Evolutionary conservation across 805 yeast genomes (phyloP).

Genomic region (Lipomyces orientalis): DNA sequence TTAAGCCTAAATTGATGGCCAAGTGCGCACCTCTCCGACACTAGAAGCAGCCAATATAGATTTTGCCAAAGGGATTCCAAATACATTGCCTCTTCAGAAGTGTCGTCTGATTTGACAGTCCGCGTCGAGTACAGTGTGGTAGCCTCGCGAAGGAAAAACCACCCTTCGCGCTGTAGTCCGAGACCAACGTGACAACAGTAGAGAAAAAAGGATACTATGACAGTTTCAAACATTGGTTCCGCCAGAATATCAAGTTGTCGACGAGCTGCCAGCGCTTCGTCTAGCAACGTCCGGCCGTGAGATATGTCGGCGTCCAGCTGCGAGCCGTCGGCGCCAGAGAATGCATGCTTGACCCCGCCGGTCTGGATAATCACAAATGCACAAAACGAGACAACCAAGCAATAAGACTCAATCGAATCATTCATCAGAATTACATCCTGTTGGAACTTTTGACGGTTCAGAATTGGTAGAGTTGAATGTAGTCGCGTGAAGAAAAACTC

Average conservation of each 20-base stretch:
- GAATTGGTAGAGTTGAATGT: constrained; percentile 8
- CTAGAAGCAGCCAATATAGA: constrained; percentile 1
- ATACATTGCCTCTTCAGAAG: background rate
- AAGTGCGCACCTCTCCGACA: background rate
- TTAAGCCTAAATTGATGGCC: background rate
- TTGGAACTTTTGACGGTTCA: constrained; percentile 2
- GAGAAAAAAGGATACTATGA: constrained; percentile 4
- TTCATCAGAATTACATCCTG: background rate
- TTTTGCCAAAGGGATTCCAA: background rate
- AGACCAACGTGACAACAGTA: constrained; percentile 3
- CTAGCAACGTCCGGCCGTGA: background rate
- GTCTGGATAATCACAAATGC: constrained; percentile 12
- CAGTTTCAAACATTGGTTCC: background rate
- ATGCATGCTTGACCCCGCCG: background rate
- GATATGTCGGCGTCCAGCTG: constrained; percentile 1
- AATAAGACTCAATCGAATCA: background rate
- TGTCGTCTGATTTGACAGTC: background rate
- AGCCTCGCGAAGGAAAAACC: constrained; percentile 11
- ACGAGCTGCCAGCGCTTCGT: constrained; percentile 9
- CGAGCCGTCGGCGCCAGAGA: background rate
- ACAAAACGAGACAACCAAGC: constrained; percentile 7
- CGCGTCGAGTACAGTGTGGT: background rate
- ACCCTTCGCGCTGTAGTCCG: background rate
- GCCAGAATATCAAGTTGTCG: background rate
- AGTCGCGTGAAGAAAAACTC: background rate